These are phyloP conservation scores for Aristolochia fimbriata DNA, from an alignment of 164 flowering plant genomes.

Conservation along the genomic window DNA sequence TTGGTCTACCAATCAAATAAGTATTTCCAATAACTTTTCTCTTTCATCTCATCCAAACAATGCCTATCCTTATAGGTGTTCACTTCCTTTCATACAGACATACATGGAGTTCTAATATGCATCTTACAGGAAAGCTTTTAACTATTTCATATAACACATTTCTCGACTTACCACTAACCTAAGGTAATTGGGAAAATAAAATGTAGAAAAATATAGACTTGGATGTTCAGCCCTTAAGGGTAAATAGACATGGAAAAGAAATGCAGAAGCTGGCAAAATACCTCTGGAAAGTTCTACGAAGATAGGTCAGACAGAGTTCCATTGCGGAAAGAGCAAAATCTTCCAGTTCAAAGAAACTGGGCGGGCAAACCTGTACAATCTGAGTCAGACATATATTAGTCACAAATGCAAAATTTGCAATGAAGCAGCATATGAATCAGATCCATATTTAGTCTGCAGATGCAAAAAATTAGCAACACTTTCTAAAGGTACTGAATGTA, in stretches of 20 bases:
- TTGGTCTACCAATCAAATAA: too few species aligned
- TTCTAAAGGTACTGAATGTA: not conserved
- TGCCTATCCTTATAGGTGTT: too few species aligned
- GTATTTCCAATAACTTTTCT: too few species aligned
- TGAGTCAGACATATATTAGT: constrained; percentile 19
- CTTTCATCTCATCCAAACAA: too few species aligned
- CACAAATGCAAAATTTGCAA: not conserved
- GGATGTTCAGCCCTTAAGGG: not conserved
- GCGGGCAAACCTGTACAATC: constrained; percentile 74
- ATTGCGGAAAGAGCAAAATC: constrained; percentile 33
- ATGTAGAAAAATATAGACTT: too few species aligned
- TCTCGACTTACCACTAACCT: too few species aligned
- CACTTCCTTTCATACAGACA: too few species aligned
- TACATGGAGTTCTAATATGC: too few species aligned
- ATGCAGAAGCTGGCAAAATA: constrained; percentile 12
- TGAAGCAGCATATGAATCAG: not conserved
- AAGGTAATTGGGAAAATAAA: too few species aligned
- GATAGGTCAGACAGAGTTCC: constrained; percentile 59
- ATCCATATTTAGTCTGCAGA: too few species aligned
- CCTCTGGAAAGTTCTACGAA: constrained; percentile 41
- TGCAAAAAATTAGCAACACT: not conserved
- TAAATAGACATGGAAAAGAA: not conserved
- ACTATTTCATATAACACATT: too few species aligned
- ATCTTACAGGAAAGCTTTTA: too few species aligned
- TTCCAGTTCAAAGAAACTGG: constrained; percentile 45